Base-by-base conservation (phyloP, 306 rosid species). In the Herpetospermum pedunculosum region DNA sequence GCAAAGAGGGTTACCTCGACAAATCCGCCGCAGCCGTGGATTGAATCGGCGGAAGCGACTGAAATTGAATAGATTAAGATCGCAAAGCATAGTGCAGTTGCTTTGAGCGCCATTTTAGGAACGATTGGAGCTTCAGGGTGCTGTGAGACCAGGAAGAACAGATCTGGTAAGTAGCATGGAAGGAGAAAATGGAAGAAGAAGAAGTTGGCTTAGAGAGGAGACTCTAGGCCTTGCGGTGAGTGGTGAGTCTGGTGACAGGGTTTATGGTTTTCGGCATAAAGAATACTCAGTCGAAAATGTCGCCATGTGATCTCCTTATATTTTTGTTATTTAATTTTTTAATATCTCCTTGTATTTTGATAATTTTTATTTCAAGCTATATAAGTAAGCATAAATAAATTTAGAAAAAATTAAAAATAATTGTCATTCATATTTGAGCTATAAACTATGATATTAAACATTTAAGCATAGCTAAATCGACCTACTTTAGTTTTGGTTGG, bases 11-110 rank as follows among this genome's bases (percentile, higher is more conserved):
- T 80, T 35, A 86, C 94, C 85, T 84, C 90, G 77, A 88, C 85
- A 76, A 88, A 88, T 76, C 94, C 94, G 35, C 91, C 91, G 19
- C 94, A 88, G 29, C 94, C 94, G 48, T 88, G 80, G 79, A 88
- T 81, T 65, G 87, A 81, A 83, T 89, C 97, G 49, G 99, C 99
- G 57, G 75, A 83, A 67, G 83, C 72, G 41, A 79, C 41, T 49
- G 92, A 81, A 59, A 87, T 70, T 11, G 78, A 84, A 69, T 53
- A 85, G 37, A 86, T 29, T 23, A 76, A 29, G 40, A 75, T 64
- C 18, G 73, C 62, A 19, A 75, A 21, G 63, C 34, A 75, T 3
- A 48, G 9, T 5, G 69, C 46, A 75, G 60, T 1, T 75, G 29
- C 25, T 46, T 52, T 30, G 62, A 48, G 23, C 32, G 12, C 8